Evolutionary conservation across 148 eudicot genomes (phyloP).

Genomic region (Rheum nobile): DNA sequence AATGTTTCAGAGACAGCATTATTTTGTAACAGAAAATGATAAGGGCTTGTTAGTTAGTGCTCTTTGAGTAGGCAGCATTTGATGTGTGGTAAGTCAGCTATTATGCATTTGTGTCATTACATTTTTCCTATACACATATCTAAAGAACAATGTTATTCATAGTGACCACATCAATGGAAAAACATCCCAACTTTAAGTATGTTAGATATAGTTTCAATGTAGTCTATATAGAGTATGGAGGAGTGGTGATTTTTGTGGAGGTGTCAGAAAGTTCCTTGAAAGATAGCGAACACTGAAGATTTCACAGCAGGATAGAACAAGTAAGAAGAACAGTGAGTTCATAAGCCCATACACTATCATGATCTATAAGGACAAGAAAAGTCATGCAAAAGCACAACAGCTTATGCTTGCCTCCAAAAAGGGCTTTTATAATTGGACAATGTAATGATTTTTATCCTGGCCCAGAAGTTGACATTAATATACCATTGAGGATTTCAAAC

Average conservation of each 20-base stretch:
- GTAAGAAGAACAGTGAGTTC: slow-evolving; percentile 4
- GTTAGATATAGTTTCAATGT: too few species aligned
- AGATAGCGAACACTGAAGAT: background rate
- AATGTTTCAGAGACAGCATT: background rate
- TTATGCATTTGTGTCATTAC: too few species aligned
- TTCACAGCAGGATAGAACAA: background rate
- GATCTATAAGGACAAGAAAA: background rate
- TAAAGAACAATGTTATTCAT: too few species aligned
- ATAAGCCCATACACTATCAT: slow-evolving; percentile 2
- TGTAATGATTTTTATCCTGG: background rate
- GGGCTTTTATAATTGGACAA: background rate
- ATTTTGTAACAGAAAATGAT: background rate
- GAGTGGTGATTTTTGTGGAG: too few species aligned
- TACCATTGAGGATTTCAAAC: background rate
- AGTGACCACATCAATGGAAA: too few species aligned
- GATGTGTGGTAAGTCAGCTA: too few species aligned
- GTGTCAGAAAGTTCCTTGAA: background rate
- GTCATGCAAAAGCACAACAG: background rate
- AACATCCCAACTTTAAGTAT: too few species aligned
- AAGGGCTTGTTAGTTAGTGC: background rate
- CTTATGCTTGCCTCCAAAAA: background rate
- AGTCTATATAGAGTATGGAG: too few species aligned
- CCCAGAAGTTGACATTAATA: background rate
- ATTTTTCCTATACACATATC: too few species aligned
- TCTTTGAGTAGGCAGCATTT: too few species aligned